Evolutionary conservation across 2,329 filamentous ascomycete genomes (phyloP).

Genomic region (Furcasterigmium sp.): DNA sequence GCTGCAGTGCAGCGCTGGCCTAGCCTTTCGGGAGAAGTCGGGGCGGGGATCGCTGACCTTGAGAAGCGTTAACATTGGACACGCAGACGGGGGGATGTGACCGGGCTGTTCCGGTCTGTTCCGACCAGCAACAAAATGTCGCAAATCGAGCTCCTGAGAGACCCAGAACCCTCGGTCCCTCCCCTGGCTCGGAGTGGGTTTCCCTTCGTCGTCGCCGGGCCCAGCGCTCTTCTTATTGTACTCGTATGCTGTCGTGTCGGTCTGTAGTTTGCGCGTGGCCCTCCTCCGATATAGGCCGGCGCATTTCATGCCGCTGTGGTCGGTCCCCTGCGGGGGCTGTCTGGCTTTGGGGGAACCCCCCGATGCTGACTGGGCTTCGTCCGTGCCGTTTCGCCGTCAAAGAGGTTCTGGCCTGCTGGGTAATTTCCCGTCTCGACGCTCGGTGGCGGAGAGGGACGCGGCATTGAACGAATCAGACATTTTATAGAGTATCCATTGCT

Average conservation of each 20-base stretch:
- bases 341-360: no score
- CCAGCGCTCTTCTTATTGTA: neutral
- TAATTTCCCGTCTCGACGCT: no score
- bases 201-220: constrained; percentile 1
- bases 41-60: constrained; percentile 2
- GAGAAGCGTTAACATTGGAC: neutral
- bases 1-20: neutral
- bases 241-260: constrained; percentile 4
- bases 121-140: constrained; percentile 1
- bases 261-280: neutral
- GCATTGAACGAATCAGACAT: constrained; percentile 1
- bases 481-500: neutral
- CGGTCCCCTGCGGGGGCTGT: no score
- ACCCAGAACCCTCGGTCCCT: neutral
- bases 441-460: no score
- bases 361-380: no score
- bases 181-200: constrained; percentile 11
- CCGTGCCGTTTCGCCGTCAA: no score
- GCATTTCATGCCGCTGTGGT: neutral
- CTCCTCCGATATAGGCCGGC: constrained; percentile 13
- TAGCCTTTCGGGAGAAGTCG: constrained; percentile 10
- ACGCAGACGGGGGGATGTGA: neutral
- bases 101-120: neutral
- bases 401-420: no score
- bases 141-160: neutral